Base-by-base conservation (phyloP, 2,329 filamentous ascomycete genomes). In the Trichoderma gracile region DNA sequence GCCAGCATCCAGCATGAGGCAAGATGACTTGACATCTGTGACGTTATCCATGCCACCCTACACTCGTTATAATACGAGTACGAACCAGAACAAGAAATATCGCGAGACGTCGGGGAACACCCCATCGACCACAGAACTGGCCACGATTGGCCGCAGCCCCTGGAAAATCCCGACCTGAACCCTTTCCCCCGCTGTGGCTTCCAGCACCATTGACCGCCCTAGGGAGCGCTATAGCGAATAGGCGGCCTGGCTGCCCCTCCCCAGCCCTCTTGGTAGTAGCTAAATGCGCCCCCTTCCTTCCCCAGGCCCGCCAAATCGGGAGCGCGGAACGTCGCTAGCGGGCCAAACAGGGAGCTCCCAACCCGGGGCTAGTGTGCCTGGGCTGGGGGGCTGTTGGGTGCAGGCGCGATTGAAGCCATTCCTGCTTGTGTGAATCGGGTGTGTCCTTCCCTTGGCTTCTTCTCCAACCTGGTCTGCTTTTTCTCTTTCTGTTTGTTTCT, bases 81-180 rank as follows among this genome's bases (percentile, higher is more conserved):
- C 60, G 60, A 63, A 43, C 47, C 55, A 63, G 60, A 63, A 55
- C 19, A 33, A 23, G 30, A 38, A 47, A 40, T n/a, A 12, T 14
- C 27, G 2, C 19, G 17, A 40, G 21, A 14, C 15, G 38, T 58
- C 55, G 55, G 55, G 30, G n/a, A n/a, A n/a, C n/a, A n/a, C n/a
- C n/a, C n/a, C n/a, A n/a, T n/a, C n/a, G n/a, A n/a, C n/a, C n/a
- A n/a, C n/a, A n/a, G n/a, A n/a, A 49, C 12, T 40, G 17, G 14
- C 47, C 14, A 12, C 33, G 58, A 61, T 61, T 53, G 58, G 58
- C 47, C 42, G 58, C 58, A 45, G 47, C 47, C 58, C 58, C 58
- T 57, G 42, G 54, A 25, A 27, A 45, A 33, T 42, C 25, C 54
- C 54, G n/a, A 14, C 33, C 33, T 14, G 33, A 38, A 38, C 33